phyloP scores from a whole-genome alignment of 2,329 filamentous ascomycete genomes.

The Acrocalymma vagum region DNA sequence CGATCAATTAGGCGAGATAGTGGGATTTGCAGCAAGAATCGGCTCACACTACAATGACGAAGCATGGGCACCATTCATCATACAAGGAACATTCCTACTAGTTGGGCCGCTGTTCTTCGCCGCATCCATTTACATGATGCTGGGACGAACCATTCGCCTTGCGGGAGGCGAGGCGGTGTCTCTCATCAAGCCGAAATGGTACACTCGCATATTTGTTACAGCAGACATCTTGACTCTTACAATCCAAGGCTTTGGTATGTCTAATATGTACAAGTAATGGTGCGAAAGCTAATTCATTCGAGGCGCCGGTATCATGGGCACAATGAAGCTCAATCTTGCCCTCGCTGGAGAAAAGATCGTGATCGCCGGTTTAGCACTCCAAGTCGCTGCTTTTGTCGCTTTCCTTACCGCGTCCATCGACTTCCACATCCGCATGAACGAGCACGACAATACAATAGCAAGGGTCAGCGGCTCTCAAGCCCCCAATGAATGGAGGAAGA shows the following conservation, averaged over 20 bases:
- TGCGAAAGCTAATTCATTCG: slow-evolving; percentile 2
- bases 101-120: slow-evolving; percentile 57
- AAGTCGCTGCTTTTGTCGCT: slow-evolving; percentile 42
- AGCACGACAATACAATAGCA: slow-evolving; percentile 4
- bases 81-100: slow-evolving; percentile 52
- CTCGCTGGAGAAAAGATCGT: slow-evolving; percentile 43
- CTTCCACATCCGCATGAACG: slow-evolving; percentile 39
- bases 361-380: slow-evolving; percentile 41
- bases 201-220: slow-evolving; percentile 35
- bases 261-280: slow-evolving; percentile 1
- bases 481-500: slow-evolving; percentile 29
- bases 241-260: slow-evolving; percentile 39
- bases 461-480: too few species aligned
- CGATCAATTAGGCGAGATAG: slow-evolving; percentile 44
- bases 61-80: slow-evolving; percentile 50
- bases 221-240: slow-evolving; percentile 39
- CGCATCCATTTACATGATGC: slow-evolving; percentile 57
- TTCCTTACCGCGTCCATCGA: slow-evolving; percentile 40
- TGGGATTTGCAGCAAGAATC: slow-evolving; percentile 52
- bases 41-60: slow-evolving; percentile 47
- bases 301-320: slow-evolving; percentile 43
- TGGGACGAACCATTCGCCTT: slow-evolving; percentile 48
- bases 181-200: slow-evolving; percentile 36
- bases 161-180: slow-evolving; percentile 35
- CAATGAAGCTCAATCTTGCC: slow-evolving; percentile 40